phyloP scores from a whole-genome alignment of 345 rosid species.

The Heritiera fomes region DNA sequence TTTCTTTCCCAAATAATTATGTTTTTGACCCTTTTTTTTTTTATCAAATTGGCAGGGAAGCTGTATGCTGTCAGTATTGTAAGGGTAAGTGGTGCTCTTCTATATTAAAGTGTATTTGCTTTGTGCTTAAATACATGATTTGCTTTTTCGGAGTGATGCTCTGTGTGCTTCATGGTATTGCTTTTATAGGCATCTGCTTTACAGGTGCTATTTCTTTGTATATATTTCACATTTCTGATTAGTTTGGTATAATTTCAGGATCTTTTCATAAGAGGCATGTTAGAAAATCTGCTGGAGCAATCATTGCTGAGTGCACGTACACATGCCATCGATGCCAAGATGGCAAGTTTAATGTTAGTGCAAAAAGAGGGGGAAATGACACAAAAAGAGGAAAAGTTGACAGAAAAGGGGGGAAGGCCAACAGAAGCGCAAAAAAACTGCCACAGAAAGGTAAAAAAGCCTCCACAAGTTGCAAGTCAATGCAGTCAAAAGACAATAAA shows the following conservation, averaged over 20 bases:
- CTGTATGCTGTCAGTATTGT: conserved; percentile 80
- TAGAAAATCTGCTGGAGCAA: conserved; percentile 55
- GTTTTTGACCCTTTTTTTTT: not conserved
- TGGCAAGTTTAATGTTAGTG: conserved; percentile 32
- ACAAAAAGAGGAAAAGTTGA: conserved; percentile 35
- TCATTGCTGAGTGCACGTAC: conserved; percentile 39
- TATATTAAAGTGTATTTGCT: conserved; percentile 5
- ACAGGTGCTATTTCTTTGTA: not conserved
- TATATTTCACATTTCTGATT: not conserved
- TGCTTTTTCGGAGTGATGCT: not conserved
- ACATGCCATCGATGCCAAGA: conserved; percentile 65
- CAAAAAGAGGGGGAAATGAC: conserved; percentile 31
- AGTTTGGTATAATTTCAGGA: conserved; percentile 51
- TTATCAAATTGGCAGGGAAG: conserved; percentile 64
- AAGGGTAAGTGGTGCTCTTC: conserved; percentile 53
- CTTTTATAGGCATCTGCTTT: not conserved
- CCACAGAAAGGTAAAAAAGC: conserved; percentile 41
- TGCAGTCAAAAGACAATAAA: conserved; percentile 34
- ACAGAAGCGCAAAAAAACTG: conserved; percentile 40
- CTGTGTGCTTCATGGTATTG: not conserved
- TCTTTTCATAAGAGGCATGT: conserved; percentile 79
- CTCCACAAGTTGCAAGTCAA: conserved; percentile 30
- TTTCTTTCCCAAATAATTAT: not conserved
- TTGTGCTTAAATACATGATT: not conserved
- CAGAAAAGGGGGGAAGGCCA: conserved; percentile 36